Percentiles rank a stretch among this genome's conserved stretches.
Conservation (phyloP, 345 rosid genomes). For the Aethionema arabicum region DNA sequence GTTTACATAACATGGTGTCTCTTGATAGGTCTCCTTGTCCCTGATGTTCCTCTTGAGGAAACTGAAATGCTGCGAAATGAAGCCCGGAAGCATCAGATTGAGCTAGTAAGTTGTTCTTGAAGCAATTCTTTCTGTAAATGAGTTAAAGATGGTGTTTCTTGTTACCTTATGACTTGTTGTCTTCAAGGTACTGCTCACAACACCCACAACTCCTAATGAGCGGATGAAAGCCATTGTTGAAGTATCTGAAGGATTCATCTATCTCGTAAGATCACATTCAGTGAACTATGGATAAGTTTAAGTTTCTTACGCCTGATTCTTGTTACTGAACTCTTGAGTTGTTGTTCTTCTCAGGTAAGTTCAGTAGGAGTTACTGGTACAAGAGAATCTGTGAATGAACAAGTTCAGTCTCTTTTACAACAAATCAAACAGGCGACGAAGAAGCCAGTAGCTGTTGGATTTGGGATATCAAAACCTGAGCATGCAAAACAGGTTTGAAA, state of each 20-base stretch:
- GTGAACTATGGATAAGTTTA: not conserved
- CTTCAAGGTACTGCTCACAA: conserved; percentile 75
- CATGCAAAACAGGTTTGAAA: conserved; percentile 70
- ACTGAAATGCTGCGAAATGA: conserved; percentile 68
- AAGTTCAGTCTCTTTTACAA: conserved; percentile 60
- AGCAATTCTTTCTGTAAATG: not conserved
- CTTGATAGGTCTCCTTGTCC: conserved; percentile 76
- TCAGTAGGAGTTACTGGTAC: conserved; percentile 89
- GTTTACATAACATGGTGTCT: conserved; percentile 8
- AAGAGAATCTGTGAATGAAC: conserved; percentile 63
- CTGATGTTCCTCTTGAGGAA: conserved; percentile 97
- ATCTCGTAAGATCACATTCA: conserved; percentile 60
- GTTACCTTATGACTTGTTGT: conserved; percentile 16
- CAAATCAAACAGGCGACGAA: conserved; percentile 69
- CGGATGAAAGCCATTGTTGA: conserved; percentile 82
- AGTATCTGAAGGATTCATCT: conserved; percentile 81
- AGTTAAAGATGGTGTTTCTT: not conserved
- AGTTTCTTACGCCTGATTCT: not conserved
- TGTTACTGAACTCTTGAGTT: conserved; percentile 5
- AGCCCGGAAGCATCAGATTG: conserved; percentile 72
- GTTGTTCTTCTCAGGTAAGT: conserved; percentile 57
- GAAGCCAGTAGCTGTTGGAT: conserved; percentile 82
- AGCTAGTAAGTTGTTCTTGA: conserved; percentile 47
- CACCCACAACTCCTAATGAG: conserved; percentile 73
- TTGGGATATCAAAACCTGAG: conserved; percentile 81